Percentiles rank a stretch among this genome's conserved stretches.
Evolutionary conservation across 768 basidiomycete species (phyloP).

Genomic region (Leccinum imitatum): DNA sequence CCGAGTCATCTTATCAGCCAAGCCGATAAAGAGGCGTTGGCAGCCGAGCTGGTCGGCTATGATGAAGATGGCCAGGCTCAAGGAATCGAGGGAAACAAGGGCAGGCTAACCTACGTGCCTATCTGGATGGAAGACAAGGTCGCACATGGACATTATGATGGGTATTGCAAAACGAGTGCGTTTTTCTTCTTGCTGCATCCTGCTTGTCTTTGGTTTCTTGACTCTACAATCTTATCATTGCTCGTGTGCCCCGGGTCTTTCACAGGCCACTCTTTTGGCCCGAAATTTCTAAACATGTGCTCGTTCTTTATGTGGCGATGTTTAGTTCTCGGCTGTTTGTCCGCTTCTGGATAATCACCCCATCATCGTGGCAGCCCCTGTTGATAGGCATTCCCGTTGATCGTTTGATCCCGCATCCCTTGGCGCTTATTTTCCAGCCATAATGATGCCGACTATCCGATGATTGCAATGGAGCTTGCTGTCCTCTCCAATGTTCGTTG

Average conservation of each 20-base stretch:
- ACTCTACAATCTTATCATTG: slow-evolving; percentile 11
- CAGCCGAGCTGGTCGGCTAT: slow-evolving; percentile 62
- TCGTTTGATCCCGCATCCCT: slow-evolving; percentile 10
- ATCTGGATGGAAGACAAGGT: slow-evolving; percentile 90
- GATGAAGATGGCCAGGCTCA: slow-evolving; percentile 40
- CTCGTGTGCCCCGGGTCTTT: not conserved
- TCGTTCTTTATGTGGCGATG: not conserved
- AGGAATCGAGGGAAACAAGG: slow-evolving; percentile 43
- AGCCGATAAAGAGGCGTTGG: slow-evolving; percentile 65
- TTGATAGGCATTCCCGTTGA: not conserved
- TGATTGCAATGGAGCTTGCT: not conserved
- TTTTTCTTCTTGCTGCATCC: slow-evolving; percentile 17
- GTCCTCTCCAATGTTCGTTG: not conserved
- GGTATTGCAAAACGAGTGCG: slow-evolving; percentile 96
- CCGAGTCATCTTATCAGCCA: slow-evolving; percentile 51
- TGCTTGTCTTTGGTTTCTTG: not conserved
- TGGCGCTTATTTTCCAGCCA: not conserved
- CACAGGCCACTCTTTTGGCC: not conserved
- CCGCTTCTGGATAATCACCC: slow-evolving; percentile 6
- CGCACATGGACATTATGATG: slow-evolving; percentile 93
- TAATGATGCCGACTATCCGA: not conserved
- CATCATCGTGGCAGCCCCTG: not conserved
- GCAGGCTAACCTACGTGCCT: slow-evolving; percentile 75
- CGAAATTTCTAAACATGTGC: slow-evolving; percentile 15
- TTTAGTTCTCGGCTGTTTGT: not conserved